Percentiles rank a stretch among this genome's conserved stretches.
These are phyloP conservation scores for Candida takata DNA, from an alignment of 805 yeast species.

Conservation along the genomic window DNA sequence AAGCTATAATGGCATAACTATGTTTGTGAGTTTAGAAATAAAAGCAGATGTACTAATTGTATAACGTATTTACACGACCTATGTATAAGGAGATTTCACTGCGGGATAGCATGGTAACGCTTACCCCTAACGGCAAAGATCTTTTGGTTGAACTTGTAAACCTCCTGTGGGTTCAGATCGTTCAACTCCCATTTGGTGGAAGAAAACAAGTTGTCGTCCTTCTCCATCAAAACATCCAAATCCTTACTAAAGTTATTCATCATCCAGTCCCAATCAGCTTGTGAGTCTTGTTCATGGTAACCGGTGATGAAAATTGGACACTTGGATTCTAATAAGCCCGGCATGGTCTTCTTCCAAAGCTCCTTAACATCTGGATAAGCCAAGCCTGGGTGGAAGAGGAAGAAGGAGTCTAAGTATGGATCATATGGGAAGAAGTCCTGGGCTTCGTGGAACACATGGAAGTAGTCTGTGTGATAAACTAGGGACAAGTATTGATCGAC, in stretches of 20 bases:
- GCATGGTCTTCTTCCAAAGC: constrained; percentile 78
- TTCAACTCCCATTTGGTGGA: constrained; percentile 94
- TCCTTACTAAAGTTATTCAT: constrained; percentile 60
- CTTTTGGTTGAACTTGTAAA: constrained; percentile 85
- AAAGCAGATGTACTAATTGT: background rate
- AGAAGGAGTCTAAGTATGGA: constrained; percentile 89
- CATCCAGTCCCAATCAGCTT: constrained; percentile 68
- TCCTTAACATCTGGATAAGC: constrained; percentile 73
- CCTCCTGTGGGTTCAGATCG: constrained; percentile 87
- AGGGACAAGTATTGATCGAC: constrained; percentile 68
- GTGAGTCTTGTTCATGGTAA: constrained; percentile 67
- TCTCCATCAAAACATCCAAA: constrained; percentile 74
- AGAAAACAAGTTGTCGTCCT: constrained; percentile 64
- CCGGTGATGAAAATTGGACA: constrained; percentile 91
- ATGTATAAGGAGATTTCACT: constrained; percentile 8
- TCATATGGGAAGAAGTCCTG: constrained; percentile 97
- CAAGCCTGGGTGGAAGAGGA: constrained; percentile 93
- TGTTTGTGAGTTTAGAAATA: background rate
- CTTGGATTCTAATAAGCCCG: constrained; percentile 85
- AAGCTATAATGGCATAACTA: constrained; percentile 44
- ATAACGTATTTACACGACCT: background rate
- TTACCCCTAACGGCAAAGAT: constrained; percentile 93
- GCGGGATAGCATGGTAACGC: constrained; percentile 78
- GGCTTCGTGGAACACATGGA: constrained; percentile 83
- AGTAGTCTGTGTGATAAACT: constrained; percentile 82